Base-by-base conservation (phyloP, 345 rosid species). In the Pugionium dolabratum region DNA sequence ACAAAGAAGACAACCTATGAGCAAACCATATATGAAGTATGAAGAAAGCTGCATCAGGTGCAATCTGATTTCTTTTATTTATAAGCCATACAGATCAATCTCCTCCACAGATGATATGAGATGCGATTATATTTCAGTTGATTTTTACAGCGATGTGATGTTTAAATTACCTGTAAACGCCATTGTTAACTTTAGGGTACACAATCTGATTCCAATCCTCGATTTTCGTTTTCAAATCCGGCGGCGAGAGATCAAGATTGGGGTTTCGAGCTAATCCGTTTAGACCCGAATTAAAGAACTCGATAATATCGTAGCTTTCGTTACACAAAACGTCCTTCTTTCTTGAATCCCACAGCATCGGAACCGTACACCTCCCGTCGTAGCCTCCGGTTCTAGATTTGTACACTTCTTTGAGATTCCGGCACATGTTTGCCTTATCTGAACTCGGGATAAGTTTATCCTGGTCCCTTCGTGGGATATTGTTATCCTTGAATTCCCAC, bases 231-330 rank as follows among this genome's bases (percentile, higher is more conserved):
- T 54, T 83, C 64, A 86, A 62, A 0, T 76, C 76, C 9, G 48
- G 37, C 0, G 96, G 97, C 1, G 82, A 73, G 31, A 90, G 82
- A 74, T 93, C 90, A 62, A 93, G 66, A 53, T 55, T 63, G 25
- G 86, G 84, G 72, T 86, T 76, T 4, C 9, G 32, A 2, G 91
- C 87, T 25, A 71, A 41, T 54, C 60, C 80, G 62, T 90, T 84
- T 26, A 88, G 58, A 28, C 89, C 94, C 27, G 85, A 84, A 62
- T 85, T 88, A 62, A 90, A 81, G 40, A 90, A 71, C 63, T 80
- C 83, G 31, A 85, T 82, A 4, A 93, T 88, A 27, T 90, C 94
- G 34, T 85, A 90, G 63, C 96, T 93, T 72, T 90, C 96, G 10
- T 90, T 93, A 59, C 96, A 86, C 1, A 79, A 70, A 39, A 90